phyloP scores from a whole-genome alignment of 495 filamentous ascomycete genomes.

The Talaromyces trachyspermus region DNA sequence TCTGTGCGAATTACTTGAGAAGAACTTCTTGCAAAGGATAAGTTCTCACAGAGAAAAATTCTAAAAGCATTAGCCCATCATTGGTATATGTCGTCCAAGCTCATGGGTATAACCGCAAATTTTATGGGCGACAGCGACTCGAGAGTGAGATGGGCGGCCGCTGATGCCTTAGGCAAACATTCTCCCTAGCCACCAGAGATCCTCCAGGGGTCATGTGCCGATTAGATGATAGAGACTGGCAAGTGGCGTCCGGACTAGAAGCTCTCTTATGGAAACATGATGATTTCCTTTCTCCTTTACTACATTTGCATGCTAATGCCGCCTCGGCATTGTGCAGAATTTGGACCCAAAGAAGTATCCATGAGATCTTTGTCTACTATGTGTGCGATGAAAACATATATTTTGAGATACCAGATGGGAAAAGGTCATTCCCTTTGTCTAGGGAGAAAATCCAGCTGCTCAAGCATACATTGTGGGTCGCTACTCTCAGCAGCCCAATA shows the following conservation, averaged over 20 bases:
- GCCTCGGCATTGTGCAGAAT: not conserved
- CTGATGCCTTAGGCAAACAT: not conserved
- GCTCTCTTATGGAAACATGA: constrained; percentile 1
- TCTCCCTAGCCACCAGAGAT: not conserved
- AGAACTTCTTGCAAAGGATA: constrained; percentile 10
- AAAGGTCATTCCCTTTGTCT: not conserved
- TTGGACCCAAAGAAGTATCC: constrained; percentile 5
- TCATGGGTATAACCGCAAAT: constrained; percentile 11
- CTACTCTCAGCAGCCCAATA: not conserved
- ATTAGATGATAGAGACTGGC: not conserved
- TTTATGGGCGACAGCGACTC: constrained; percentile 8
- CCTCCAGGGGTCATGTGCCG: not conserved
- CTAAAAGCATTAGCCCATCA: constrained; percentile 13
- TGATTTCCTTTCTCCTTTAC: not conserved
- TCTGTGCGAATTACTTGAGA: constrained; percentile 12
- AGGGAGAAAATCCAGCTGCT: not conserved
- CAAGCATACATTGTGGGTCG: not conserved
- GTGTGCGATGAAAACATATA: constrained; percentile 1
- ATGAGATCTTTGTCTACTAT: constrained; percentile 2
- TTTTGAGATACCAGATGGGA: constrained; percentile 1
- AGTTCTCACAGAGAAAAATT: constrained; percentile 4
- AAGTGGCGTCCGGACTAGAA: not conserved
- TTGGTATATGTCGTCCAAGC: constrained; percentile 11
- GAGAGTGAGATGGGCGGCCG: not conserved
- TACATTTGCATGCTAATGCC: constrained; percentile 2